A percentile compares a stretch with the other conserved stretches of the same genome.
Conservation (phyloP, 2,329 filamentous ascomycete species). For the Rhinocladiella similis region DNA sequence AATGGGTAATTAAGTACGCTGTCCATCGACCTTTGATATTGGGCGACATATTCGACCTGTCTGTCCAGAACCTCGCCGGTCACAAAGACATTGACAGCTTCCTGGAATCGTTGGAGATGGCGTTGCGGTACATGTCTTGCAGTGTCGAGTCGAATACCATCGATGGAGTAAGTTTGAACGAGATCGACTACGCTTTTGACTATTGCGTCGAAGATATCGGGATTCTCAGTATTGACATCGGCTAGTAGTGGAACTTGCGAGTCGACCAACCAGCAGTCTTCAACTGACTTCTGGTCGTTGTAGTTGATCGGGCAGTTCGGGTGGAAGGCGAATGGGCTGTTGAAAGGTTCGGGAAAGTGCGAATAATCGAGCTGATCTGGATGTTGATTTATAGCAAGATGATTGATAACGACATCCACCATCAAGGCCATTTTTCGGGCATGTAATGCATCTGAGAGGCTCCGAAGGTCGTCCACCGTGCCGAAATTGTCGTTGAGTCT, state of each 20-base stretch:
- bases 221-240: slow-evolving; percentile 48
- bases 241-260: slow-evolving; percentile 44
- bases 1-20: slow-evolving; percentile 52
- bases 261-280: slow-evolving; percentile 55
- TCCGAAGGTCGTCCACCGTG: slow-evolving; percentile 47
- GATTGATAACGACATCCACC: slow-evolving; percentile 55
- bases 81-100: slow-evolving; percentile 44
- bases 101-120: slow-evolving; percentile 43
- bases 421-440: slow-evolving; percentile 52
- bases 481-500: slow-evolving; percentile 52
- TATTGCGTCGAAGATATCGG: slow-evolving; percentile 42
- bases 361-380: slow-evolving; percentile 29
- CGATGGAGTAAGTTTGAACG: slow-evolving; percentile 47
- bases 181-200: slow-evolving; percentile 42
- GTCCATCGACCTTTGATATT: slow-evolving; percentile 44
- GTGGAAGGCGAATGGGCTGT: slow-evolving; percentile 36
- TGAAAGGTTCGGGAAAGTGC: slow-evolving; percentile 33
- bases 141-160: slow-evolving; percentile 55
- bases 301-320: slow-evolving; percentile 36
- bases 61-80: slow-evolving; percentile 48
- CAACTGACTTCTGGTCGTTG: slow-evolving; percentile 30
- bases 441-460: slow-evolving; percentile 48
- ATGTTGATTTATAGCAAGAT: slow-evolving; percentile 41
- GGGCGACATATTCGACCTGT: slow-evolving; percentile 40
- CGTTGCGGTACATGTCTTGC: slow-evolving; percentile 46